phyloP scores from a whole-genome alignment of 352 stramenopile genomes.

The Aphanomyces cochlioides region DNA sequence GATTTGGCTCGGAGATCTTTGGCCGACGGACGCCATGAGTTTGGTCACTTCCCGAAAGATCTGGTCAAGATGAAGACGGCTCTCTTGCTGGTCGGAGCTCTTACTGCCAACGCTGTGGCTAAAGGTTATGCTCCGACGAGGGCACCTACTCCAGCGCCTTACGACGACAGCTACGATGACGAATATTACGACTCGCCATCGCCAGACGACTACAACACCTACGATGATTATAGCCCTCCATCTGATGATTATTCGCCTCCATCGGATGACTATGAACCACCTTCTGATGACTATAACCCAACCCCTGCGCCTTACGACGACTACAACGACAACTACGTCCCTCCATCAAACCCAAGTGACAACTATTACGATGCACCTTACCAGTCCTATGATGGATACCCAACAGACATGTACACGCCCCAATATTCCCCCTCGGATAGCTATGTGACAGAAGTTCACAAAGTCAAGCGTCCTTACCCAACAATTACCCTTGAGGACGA shows the following conservation, averaged over 20 bases:
- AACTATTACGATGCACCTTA: background rate
- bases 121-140: background rate
- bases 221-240: background rate
- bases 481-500: constrained; percentile 17
- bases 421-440: background rate
- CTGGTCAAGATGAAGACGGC: background rate
- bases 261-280: background rate
- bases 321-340: background rate
- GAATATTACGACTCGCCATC: background rate
- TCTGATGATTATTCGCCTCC: background rate
- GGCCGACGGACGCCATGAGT: no score
- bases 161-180: background rate
- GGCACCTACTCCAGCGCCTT: background rate
- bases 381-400: constrained; percentile 6
- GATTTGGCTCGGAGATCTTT: no score
- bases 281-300: background rate
- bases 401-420: background rate
- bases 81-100: background rate
- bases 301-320: background rate
- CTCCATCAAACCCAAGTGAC: background rate
- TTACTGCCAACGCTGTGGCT: background rate
- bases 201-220: background rate
- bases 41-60: background rate
- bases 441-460: background rate
- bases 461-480: constrained; percentile 1